Evolutionary conservation across 331 rosid genomes (phyloP).

Genomic region (Malus hybrid): DNA sequence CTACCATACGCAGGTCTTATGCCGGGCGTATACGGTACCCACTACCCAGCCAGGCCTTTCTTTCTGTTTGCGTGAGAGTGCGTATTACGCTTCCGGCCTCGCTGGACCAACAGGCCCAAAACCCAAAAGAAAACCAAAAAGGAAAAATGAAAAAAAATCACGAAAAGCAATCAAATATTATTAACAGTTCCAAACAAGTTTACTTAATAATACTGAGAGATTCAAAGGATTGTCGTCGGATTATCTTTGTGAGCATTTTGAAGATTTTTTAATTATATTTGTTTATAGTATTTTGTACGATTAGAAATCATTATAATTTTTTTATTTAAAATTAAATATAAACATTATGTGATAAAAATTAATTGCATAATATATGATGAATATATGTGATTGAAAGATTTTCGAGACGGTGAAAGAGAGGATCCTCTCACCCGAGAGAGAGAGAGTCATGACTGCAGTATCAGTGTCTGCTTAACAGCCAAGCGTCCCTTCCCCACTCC

Average conservation of each 20-base stretch:
- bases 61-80: constrained; percentile 8
- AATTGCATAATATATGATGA: fast-evolving
- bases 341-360: fast-evolving
- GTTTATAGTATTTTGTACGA: no score
- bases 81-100: constrained; percentile 13
- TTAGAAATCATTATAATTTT: no score
- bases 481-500: constrained; percentile 6
- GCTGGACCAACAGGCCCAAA: not conserved
- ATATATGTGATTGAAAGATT: no score
- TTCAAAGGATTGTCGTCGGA: no score
- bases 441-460: not conserved
- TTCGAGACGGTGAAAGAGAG: no score
- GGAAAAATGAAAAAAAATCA: not conserved
- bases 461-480: constrained; percentile 20
- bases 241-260: no score
- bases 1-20: not conserved
- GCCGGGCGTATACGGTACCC: not conserved
- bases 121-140: not conserved
- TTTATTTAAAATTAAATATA: no score
- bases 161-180: not conserved
- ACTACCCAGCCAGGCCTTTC: no score
- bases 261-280: no score
- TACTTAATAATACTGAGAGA: not conserved
- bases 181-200: not conserved
- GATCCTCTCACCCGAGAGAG: no score